Evolutionary conservation across 441 rosid genomes (phyloP), one percentile per base, ranked within the genome.

Genomic region (Jatropha multifida): DNA sequence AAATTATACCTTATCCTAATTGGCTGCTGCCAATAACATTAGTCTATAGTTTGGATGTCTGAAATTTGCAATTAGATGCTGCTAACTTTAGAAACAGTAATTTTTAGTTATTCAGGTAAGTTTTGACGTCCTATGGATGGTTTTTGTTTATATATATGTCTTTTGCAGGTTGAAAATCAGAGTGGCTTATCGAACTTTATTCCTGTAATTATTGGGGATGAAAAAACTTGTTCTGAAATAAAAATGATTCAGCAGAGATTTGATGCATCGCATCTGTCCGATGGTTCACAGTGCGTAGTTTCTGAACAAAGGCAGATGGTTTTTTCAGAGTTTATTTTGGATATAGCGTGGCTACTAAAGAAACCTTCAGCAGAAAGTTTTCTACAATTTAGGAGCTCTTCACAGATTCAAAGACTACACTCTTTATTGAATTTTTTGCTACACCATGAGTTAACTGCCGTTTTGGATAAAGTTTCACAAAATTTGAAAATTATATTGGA

Each of bases 141-240:
- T 65, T 51, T 61, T 58, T n/a, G 17, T 44, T 32, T 42, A 40
- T 37, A 40, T 65, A 26, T 73, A 64, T 74, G 49, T 71, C 59
- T 78, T 81, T 72, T 79, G 86, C 78, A 96, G 99, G 94, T 94
- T 67, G 99, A 96, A 81, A 94, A 89, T 80, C 91, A 90, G 78
- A 88, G 89, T 73, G 98, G 99, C 63, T 77, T 96, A 68, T 96
- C 99, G 63, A 96, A 94, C 84, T 94, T 92, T 80, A 86, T 96
- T 80, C 98, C 99, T 60, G 65, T 96, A 59, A 83, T 96, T 17
- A 82, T 96, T 32, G 96, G 93, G 51, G 88, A 92, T 83, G 75
- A 77, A 80, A 90, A 88, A 65, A 87, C 83, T 75, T 96, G 99
- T 74, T 87, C 84, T 14, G 96, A 96, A 81, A 89, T 94, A 88